Percentiles rank a stretch among this genome's conserved stretches.
These are phyloP conservation scores for Backusella psychrophila DNA, from an alignment of 192 early-diverging fungal species.

Conservation along the genomic window DNA sequence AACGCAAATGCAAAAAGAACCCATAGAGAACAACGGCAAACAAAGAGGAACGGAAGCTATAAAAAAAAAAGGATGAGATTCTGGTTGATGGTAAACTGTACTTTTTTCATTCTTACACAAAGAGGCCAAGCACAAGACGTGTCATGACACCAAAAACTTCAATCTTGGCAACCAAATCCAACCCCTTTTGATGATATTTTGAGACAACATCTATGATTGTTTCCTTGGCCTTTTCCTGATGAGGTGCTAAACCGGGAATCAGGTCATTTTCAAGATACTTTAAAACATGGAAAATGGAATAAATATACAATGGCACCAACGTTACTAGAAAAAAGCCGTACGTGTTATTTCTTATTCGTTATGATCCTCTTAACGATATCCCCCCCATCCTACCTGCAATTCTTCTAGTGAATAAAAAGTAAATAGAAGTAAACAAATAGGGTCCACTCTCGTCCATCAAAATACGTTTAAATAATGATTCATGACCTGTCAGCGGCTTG, in stretches of 20 bases:
- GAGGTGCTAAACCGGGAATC: conserved; percentile 21
- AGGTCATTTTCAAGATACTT: conserved; percentile 15
- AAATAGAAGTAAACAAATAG: conserved; percentile 28
- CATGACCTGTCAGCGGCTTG: background rate
- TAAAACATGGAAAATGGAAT: conserved; percentile 28
- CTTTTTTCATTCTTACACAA: conserved; percentile 41
- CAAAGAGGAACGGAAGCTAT: conserved; percentile 26
- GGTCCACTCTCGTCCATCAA: conserved; percentile 30
- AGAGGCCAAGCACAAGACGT: conserved; percentile 48
- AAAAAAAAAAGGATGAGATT: background rate
- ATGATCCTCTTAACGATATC: too few relatives aligned
- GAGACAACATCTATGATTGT: conserved; percentile 46
- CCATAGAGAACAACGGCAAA: conserved; percentile 53
- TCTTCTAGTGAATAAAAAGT: conserved; percentile 25
- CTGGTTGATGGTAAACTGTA: too few relatives aligned
- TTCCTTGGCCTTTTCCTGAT: conserved; percentile 38
- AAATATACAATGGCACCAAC: conserved; percentile 24
- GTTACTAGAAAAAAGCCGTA: conserved; percentile 5
- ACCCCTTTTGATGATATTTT: conserved; percentile 57
- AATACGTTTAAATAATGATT: conserved; percentile 16
- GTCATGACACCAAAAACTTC: conserved; percentile 74
- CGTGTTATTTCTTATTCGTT: too few relatives aligned
- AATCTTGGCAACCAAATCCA: conserved; percentile 58
- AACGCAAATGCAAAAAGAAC: conserved; percentile 72
- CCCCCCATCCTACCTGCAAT: conserved; percentile 15